A percentile compares a stretch with the other conserved stretches of the same genome.
Conservation (phyloP, 2,329 filamentous ascomycete species). For the Sordariomycetes sp. region DNA sequence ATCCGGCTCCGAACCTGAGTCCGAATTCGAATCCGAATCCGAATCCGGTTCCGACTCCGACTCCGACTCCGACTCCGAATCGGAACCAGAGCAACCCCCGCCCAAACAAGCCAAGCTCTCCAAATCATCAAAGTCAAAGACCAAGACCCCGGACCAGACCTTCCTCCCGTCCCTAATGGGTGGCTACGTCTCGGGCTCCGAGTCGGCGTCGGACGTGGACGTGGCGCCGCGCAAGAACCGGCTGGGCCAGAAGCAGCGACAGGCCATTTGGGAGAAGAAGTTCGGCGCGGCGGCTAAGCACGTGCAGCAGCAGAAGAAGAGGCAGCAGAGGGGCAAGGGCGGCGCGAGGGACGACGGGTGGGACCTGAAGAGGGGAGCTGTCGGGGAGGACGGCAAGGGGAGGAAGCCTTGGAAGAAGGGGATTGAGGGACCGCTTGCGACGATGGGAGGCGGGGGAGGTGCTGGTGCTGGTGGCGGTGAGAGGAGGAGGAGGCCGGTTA, state of each 20-base stretch:
- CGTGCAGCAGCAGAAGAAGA: conserved; percentile 21
- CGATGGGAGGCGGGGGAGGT: conserved; percentile 5
- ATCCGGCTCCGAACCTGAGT: neutral
- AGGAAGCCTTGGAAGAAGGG: conserved; percentile 41
- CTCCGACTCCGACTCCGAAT: conserved; percentile 12
- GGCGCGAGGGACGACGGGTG: conserved; percentile 34
- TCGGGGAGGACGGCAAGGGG: conserved; percentile 23
- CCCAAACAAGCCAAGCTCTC: conserved; percentile 6
- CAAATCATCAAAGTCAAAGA: conserved; percentile 15
- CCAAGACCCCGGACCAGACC: conserved; percentile 27
- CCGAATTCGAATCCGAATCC: conserved; percentile 9
- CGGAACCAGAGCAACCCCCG: conserved; percentile 12
- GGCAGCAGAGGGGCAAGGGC: conserved; percentile 11
- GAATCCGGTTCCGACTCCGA: conserved; percentile 12
- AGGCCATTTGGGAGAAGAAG: conserved; percentile 71
- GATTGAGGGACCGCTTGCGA: conserved; percentile 20
- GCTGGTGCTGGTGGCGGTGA: conserved; percentile 20
- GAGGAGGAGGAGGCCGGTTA: conserved; percentile 12
- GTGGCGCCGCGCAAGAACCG: conserved; percentile 49
- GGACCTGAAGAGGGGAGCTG: conserved; percentile 43
- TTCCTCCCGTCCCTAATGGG: conserved; percentile 69
- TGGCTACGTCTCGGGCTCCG: conserved; percentile 67
- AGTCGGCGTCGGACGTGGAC: conserved; percentile 54
- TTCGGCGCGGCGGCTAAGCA: conserved; percentile 61
- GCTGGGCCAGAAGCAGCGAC: conserved; percentile 63